Conservation (phyloP, 176 grass and related monocot genomes). For the Cenchrus fungigraminus region DNA sequence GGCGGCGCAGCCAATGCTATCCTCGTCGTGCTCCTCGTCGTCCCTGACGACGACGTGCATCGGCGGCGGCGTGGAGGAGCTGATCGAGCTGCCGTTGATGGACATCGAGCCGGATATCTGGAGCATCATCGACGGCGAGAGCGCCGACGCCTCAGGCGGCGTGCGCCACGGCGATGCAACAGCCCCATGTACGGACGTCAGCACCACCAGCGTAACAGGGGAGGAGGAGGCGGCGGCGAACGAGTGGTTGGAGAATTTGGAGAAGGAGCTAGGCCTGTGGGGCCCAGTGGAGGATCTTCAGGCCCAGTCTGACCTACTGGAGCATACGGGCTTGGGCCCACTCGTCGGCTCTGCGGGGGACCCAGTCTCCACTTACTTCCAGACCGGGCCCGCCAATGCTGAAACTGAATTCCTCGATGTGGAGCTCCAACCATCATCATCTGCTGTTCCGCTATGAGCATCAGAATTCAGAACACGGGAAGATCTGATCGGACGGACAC, state of each 20-base stretch:
- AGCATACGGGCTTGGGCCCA: slow-evolving; percentile 12
- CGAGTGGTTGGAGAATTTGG: slow-evolving; percentile 70
- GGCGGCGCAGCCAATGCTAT: slow-evolving; percentile 31
- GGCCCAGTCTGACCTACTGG: slow-evolving; percentile 8
- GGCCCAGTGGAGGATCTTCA: slow-evolving; percentile 35
- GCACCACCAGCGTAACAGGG: background rate
- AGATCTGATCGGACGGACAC: slow-evolving; percentile 24
- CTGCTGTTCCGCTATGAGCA: background rate
- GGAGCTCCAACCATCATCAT: background rate
- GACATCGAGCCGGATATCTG: slow-evolving; percentile 63
- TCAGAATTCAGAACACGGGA: background rate
- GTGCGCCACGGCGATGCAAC: slow-evolving; percentile 21
- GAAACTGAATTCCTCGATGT: background rate
- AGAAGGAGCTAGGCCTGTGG: slow-evolving; percentile 76
- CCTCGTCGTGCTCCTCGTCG: slow-evolving; percentile 60
- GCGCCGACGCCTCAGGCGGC: background rate
- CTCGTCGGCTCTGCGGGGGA: background rate
- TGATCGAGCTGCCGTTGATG: slow-evolving; percentile 64
- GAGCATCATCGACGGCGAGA: slow-evolving; percentile 60
- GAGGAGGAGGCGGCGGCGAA: slow-evolving; percentile 35
- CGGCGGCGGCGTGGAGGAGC: slow-evolving; percentile 6
- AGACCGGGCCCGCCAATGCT: background rate
- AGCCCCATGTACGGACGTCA: slow-evolving; percentile 25
- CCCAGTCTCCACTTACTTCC: slow-evolving; percentile 37
- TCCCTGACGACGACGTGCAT: slow-evolving; percentile 37